Percentiles rank a stretch among this genome's conserved stretches.
These are phyloP conservation scores for Capsicum rhomboideum DNA, from an alignment of 257 asterid genomes.

Conservation along the genomic window DNA sequence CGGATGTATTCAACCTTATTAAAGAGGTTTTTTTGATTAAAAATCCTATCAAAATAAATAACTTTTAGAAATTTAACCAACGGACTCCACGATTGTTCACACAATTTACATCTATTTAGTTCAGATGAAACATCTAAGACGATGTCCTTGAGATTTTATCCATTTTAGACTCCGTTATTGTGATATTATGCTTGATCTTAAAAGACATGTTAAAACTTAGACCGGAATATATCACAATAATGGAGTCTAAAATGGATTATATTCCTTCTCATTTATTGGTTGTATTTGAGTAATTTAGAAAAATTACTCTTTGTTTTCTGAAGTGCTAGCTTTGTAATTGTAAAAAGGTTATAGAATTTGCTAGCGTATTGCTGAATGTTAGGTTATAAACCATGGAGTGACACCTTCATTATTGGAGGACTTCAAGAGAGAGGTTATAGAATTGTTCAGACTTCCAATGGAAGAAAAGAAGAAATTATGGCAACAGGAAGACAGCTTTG, in stretches of 20 bases:
- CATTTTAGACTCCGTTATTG: too few relatives aligned
- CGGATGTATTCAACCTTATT: too few relatives aligned
- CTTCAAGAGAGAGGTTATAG: slow-evolving; percentile 19
- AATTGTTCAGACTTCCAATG: slow-evolving; percentile 26
- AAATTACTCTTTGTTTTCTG: not conserved
- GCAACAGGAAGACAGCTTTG: slow-evolving; percentile 37
- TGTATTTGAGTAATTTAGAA: not conserved
- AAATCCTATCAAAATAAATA: too few relatives aligned
- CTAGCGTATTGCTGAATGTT: not conserved
- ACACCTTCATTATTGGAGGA: slow-evolving; percentile 25
- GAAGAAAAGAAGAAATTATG: slow-evolving; percentile 36
- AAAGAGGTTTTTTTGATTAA: too few relatives aligned
- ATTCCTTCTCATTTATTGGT: not conserved
- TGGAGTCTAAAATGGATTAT: not conserved
- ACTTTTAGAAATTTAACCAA: too few relatives aligned
- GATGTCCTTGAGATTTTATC: too few relatives aligned
- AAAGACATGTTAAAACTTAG: too few relatives aligned
- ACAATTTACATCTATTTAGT: not conserved
- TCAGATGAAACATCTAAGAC: not conserved
- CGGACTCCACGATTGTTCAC: too few relatives aligned
- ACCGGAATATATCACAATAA: not conserved
- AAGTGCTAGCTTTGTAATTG: too few relatives aligned
- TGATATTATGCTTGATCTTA: too few relatives aligned
- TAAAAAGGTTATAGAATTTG: not conserved
- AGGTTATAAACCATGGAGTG: slow-evolving; percentile 44